Conservation (phyloP, 768 basidiomycete genomes). For the Suillus weaverae region DNA sequence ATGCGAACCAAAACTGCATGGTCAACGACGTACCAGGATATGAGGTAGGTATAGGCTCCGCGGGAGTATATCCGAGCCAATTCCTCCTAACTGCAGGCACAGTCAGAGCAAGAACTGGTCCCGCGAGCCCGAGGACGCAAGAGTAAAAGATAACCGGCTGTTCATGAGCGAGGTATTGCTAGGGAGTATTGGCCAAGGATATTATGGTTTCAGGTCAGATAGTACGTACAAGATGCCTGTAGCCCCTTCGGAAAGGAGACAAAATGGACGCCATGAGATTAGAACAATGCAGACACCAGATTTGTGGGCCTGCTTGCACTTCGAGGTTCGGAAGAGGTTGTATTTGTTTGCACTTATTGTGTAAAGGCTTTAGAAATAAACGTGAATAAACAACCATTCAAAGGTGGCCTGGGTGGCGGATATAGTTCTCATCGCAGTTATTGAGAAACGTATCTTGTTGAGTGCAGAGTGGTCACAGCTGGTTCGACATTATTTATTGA, state of each 20-base stretch:
- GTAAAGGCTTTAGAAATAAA: constrained; percentile 4
- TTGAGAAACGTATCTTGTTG: not conserved
- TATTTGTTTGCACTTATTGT: not conserved
- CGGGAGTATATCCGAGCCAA: constrained; percentile 66
- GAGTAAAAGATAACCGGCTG: constrained; percentile 91
- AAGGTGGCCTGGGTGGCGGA: too few relatives aligned
- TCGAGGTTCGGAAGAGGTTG: constrained; percentile 2
- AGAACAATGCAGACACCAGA: constrained; percentile 2
- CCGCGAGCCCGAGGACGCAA: constrained; percentile 67
- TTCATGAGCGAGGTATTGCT: constrained; percentile 93
- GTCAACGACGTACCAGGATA: constrained; percentile 66
- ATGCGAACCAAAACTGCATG: not conserved
- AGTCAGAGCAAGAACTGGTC: constrained; percentile 69
- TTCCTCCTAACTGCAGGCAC: constrained; percentile 78
- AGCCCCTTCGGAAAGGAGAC: constrained; percentile 30
- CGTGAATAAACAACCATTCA: not conserved
- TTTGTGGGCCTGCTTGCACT: not conserved
- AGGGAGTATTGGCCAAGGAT: not conserved
- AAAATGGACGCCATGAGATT: constrained; percentile 28
- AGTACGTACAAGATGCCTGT: constrained; percentile 30
- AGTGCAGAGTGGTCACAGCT: not conserved
- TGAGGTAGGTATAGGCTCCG: constrained; percentile 70
- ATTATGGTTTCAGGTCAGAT: too few relatives aligned
- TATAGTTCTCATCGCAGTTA: not conserved
- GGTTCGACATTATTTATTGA: not conserved